These are phyloP conservation scores for Pestalotiopsis sp. DNA, from an alignment of 2,329 filamentous ascomycete genomes.

Conservation along the genomic window DNA sequence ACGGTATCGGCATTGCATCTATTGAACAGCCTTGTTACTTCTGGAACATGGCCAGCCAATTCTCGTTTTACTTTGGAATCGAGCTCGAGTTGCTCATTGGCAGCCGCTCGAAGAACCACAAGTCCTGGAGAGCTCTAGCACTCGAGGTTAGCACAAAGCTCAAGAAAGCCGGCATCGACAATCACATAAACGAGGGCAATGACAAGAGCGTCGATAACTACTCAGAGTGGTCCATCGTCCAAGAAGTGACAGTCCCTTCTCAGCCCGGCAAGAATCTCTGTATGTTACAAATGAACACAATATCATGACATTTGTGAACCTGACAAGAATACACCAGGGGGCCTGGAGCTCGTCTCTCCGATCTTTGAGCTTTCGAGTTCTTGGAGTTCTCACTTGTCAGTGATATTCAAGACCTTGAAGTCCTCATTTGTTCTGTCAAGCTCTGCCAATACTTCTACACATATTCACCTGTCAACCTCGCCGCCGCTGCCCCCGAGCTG, in stretches of 20 bases:
- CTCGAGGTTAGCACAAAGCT: conserved; percentile 35
- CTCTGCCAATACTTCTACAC: conserved; percentile 36
- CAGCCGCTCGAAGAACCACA: conserved; percentile 32
- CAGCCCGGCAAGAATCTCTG: conserved; percentile 34
- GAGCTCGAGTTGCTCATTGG: conserved; percentile 41
- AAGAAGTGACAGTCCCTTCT: conserved; percentile 38
- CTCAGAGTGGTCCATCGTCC: conserved; percentile 38
- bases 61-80: conserved; percentile 32
- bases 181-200: conserved; percentile 34
- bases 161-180: conserved; percentile 31
- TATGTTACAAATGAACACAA: conserved; percentile 15
- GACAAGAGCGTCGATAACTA: conserved; percentile 34
- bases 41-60: conserved; percentile 10
- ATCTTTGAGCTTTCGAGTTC: conserved; percentile 28
- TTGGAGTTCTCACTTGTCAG: conserved; percentile 32
- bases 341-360: conserved; percentile 39
- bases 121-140: conserved; percentile 36
- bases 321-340: conserved; percentile 21
- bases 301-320: neutral
- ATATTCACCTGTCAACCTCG: conserved; percentile 37
- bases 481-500: conserved; percentile 23
- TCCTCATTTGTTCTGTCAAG: conserved; percentile 25
- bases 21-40: neutral
- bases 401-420: conserved; percentile 33
- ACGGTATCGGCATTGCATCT: no score